These are phyloP conservation scores for Neolentinus lepideus DNA, from an alignment of 1,284 basidiomycete species.

Conservation along the genomic window DNA sequence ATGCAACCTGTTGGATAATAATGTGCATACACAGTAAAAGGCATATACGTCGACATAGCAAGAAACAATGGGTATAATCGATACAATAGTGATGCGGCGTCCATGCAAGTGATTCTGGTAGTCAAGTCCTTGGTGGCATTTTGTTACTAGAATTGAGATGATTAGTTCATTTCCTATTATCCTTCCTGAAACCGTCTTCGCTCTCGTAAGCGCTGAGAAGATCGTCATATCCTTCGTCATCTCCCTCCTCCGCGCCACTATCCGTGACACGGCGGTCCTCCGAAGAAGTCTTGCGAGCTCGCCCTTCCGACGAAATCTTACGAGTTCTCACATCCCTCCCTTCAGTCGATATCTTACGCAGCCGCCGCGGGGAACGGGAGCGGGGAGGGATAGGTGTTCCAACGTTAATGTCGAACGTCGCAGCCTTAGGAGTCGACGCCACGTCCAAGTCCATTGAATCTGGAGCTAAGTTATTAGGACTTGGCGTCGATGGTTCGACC, in stretches of 20 bases:
- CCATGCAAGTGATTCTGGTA: not conserved
- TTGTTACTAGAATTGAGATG: no score
- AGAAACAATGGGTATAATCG: not conserved
- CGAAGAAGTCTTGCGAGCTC: constrained; percentile 18
- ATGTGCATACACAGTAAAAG: not conserved
- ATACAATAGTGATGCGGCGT: not conserved
- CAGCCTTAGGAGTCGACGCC: constrained; percentile 47
- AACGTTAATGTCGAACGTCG: constrained; percentile 32
- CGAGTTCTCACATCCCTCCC: constrained; percentile 24
- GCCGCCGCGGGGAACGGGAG: constrained; percentile 28
- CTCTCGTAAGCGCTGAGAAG: constrained; percentile 74
- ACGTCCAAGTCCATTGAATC: constrained; percentile 42
- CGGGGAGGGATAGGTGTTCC: constrained; percentile 19
- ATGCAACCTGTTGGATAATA: not conserved
- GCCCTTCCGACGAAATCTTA: constrained; percentile 24
- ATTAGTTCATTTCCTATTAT: not conserved
- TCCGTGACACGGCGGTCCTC: constrained; percentile 32
- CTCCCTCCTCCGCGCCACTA: constrained; percentile 64
- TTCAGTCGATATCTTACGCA: constrained; percentile 40
- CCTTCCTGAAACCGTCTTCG: constrained; percentile 28
- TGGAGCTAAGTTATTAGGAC: constrained; percentile 10
- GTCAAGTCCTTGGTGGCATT: not conserved
- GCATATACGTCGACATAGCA: not conserved
- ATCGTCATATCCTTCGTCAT: constrained; percentile 74
- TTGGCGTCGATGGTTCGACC: not conserved